A percentile compares a stretch with the other conserved stretches of the same genome.
Conservation (phyloP, 345 rosid species). For the Ricinus communis region DNA sequence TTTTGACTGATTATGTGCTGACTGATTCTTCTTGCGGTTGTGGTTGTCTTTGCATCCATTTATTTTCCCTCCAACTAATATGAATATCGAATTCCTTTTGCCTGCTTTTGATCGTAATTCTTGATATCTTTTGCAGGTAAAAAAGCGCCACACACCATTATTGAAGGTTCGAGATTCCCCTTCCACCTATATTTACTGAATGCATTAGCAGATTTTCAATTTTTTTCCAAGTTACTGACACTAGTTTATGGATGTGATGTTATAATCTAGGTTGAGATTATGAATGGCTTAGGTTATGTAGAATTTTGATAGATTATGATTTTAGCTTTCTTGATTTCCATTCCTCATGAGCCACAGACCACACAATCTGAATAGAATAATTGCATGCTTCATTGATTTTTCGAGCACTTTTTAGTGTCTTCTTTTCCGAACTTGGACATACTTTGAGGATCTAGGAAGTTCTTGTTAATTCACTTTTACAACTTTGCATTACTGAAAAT, state of each 20-base stretch:
- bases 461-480: not conserved
- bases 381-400: not conserved
- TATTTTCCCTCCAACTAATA: no score
- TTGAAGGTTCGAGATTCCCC: slow-evolving; percentile 29
- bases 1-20: not conserved
- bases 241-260: not conserved
- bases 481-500: not conserved
- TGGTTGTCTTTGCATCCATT: not conserved
- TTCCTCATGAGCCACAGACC: no score
- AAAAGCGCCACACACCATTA: slow-evolving; percentile 30
- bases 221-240: not conserved
- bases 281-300: no score
- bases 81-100: not conserved
- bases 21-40: not conserved
- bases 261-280: not conserved
- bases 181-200: not conserved
- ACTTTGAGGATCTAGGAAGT: not conserved
- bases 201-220: not conserved
- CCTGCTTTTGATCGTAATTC: not conserved
- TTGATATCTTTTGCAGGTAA: slow-evolving; percentile 25
- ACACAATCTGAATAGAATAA: not conserved
- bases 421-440: not conserved
- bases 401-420: not conserved
- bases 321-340: no score
- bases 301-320: no score